Evolutionary conservation across 2,329 filamentous ascomycete genomes (phyloP).

Genomic region (Tolypocladium tropicale): DNA sequence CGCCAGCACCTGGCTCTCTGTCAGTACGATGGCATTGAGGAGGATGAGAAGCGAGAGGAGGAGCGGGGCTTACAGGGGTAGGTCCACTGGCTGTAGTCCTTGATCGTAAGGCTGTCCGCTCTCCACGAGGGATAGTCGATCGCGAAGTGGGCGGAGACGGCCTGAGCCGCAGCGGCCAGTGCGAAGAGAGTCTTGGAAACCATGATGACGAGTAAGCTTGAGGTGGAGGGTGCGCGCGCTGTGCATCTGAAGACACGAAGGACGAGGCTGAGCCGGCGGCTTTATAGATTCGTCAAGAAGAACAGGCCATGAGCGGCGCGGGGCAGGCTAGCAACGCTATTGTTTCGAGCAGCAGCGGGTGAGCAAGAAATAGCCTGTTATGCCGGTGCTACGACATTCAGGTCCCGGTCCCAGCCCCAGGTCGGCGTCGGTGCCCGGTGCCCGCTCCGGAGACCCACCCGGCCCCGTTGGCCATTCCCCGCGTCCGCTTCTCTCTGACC

Average conservation of each 20-base stretch:
- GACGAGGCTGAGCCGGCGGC: background rate
- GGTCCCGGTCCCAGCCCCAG: background rate
- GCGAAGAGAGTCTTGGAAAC: slow-evolving; percentile 19
- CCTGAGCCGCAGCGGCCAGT: slow-evolving; percentile 23
- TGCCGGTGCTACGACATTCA: background rate
- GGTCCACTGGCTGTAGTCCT: slow-evolving; percentile 35
- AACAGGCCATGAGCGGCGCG: background rate
- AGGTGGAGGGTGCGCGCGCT: background rate
- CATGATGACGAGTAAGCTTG: slow-evolving; percentile 13
- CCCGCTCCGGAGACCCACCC: background rate
- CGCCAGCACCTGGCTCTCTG: slow-evolving; percentile 31
- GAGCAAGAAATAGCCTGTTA: background rate
- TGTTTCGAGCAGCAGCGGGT: background rate
- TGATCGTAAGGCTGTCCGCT: slow-evolving; percentile 31
- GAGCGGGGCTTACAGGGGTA: slow-evolving; percentile 36
- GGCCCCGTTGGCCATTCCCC: background rate
- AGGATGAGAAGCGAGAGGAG: background rate
- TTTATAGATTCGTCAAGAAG: background rate
- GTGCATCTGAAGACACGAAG: background rate
- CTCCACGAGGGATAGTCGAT: slow-evolving; percentile 39
- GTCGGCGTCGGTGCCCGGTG: background rate
- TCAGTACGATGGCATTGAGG: slow-evolving; percentile 1
- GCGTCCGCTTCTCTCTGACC: background rate
- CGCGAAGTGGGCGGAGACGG: slow-evolving; percentile 38
- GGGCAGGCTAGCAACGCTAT: background rate